Evolutionary conservation across 2,329 filamentous ascomycete species (phyloP), one percentile per base, ranked within the genome.

Genomic region (Aspergillus phoenicis): DNA sequence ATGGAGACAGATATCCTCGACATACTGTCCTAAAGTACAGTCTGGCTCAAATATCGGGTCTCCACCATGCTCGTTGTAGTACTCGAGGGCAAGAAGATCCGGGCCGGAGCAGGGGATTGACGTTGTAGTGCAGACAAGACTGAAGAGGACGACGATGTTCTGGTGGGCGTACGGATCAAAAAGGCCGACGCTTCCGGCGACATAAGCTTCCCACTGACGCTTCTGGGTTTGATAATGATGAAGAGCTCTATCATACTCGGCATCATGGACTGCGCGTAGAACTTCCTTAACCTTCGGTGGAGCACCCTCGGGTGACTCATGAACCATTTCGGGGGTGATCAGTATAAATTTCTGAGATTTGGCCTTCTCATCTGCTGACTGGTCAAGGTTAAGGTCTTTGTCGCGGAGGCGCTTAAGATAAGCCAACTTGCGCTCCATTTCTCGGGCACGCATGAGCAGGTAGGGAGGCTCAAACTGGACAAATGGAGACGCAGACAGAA

Each of bases 161-260:
- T 99, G 95, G 71, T 99, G 96, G 0, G 92, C 91, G 72, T 93
- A 95, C 0, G 96, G 95, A 72, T 99, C 93, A 68, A 97, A 99
- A 1, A 98, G 83, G 70, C 96, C 90, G 33, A 90, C 82, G 67
- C 95, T 96, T 13, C 91, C 92, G 54, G 94, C 88, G 22, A 97
- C 89, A 70, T 97, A 97, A 28, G 91, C 91, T 73, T 99, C 95
- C 95, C 95, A 99, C 68, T 97, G 93, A 30, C 91, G 87, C 59
- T 93, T 97, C 73, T 98, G 94, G 0, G 92, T 97, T 74, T 93
- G 87, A 73, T 98, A 99, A 68, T 93, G 93, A 77, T 97, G 91
- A 36, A 96, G 80, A 1, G 94, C 93, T 76, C 95, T 96, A 74
- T 99, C 93, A 69, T 98, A 97, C 75, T 99, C 95, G 2, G 93